Percentiles rank a stretch among this genome's conserved stretches.
Evolutionary conservation across 805 yeast species (phyloP).

Genomic region (Torulaspora quercuum): DNA sequence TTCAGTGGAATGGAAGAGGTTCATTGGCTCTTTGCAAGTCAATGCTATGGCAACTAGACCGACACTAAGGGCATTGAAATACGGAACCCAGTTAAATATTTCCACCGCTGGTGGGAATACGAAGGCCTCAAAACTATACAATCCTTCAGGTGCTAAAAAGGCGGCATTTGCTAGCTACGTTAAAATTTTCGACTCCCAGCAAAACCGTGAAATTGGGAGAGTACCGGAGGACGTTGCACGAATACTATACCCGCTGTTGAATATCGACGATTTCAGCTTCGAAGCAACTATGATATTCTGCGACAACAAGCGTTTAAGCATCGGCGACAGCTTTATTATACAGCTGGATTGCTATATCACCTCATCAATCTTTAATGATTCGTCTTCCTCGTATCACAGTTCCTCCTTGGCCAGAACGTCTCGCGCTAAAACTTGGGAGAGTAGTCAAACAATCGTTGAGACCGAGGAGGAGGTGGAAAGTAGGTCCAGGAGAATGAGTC

Average conservation of each 20-base stretch:
- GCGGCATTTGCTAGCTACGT: slow-evolving; percentile 35
- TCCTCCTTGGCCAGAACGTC: slow-evolving; percentile 2
- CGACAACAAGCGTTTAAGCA: slow-evolving; percentile 50
- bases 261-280: slow-evolving; percentile 50
- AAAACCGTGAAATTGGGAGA: slow-evolving; percentile 66
- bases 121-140: slow-evolving; percentile 21
- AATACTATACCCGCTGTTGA: slow-evolving; percentile 59
- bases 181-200: slow-evolving; percentile 31
- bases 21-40: slow-evolving; percentile 57
- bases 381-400: slow-evolving; percentile 7
- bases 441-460: slow-evolving; percentile 39
- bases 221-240: slow-evolving; percentile 66
- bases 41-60: slow-evolving; percentile 75
- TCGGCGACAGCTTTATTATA: slow-evolving; percentile 73
- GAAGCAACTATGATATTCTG: slow-evolving; percentile 57
- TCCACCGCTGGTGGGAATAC: slow-evolving; percentile 35
- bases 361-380: slow-evolving; percentile 32
- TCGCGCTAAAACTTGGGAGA: slow-evolving; percentile 20
- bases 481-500: slow-evolving; percentile 52
- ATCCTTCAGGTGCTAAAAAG: slow-evolving; percentile 25
- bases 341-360: slow-evolving; percentile 64
- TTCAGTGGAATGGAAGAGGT: slow-evolving; percentile 40
- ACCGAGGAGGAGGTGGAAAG: slow-evolving; percentile 50
- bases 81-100: slow-evolving; percentile 43
- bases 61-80: slow-evolving; percentile 43